These are phyloP conservation scores for Rickenella mellea DNA, from an alignment of 768 basidiomycete species.

Conservation along the genomic window DNA sequence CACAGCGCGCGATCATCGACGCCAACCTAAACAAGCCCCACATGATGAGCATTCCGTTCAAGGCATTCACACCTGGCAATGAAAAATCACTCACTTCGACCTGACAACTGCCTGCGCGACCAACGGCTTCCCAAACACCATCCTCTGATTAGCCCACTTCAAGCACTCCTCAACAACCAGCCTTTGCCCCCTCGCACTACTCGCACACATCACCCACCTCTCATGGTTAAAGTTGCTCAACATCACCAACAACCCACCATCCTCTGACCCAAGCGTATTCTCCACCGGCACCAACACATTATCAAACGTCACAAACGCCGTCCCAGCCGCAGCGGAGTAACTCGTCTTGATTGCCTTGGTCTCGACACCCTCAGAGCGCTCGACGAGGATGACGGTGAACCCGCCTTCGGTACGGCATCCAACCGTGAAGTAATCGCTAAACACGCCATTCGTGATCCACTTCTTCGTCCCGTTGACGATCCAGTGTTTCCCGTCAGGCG, in stretches of 20 bases:
- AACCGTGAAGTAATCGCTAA: conserved; percentile 51
- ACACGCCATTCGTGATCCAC: conserved; percentile 67
- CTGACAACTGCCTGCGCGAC: conserved; percentile 82
- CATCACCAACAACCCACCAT: conserved; percentile 59
- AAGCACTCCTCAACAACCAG: conserved; percentile 73
- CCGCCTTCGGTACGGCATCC: conserved; percentile 67
- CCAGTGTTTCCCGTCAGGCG: conserved; percentile 75
- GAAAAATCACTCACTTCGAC: too few relatives aligned
- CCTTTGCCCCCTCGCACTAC: conserved; percentile 56
- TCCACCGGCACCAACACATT: conserved; percentile 79
- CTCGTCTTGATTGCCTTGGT: conserved; percentile 83
- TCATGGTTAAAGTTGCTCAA: conserved; percentile 89
- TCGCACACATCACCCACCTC: conserved; percentile 84
- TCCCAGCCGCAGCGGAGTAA: conserved; percentile 86
- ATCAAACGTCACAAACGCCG: conserved; percentile 75
- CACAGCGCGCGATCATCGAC: conserved; percentile 78
- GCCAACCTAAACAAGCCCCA: too few relatives aligned
- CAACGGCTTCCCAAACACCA: conserved; percentile 86
- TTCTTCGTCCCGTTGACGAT: conserved; percentile 84
- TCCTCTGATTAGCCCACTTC: conserved; percentile 83
- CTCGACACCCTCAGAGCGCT: conserved; percentile 72
- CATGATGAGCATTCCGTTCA: too few relatives aligned
- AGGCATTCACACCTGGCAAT: too few relatives aligned
- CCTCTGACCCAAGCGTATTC: conserved; percentile 77
- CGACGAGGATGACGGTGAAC: conserved; percentile 79